These are phyloP conservation scores for Xylaria arbuscula DNA, from an alignment of 2,329 filamentous ascomycete genomes.

Conservation along the genomic window DNA sequence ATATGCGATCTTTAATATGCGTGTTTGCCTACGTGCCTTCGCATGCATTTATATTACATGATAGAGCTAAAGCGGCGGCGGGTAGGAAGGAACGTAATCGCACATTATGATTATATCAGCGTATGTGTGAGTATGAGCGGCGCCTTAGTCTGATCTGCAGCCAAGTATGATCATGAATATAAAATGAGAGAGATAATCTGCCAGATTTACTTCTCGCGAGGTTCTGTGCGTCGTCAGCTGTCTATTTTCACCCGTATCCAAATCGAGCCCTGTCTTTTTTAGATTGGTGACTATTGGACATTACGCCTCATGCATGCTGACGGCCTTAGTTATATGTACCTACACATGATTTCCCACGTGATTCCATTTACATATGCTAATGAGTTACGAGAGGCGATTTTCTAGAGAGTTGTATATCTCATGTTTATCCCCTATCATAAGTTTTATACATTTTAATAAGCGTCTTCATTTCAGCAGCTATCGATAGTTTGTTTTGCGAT, in stretches of 20 bases:
- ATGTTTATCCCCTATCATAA: background rate
- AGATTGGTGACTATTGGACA: background rate
- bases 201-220: background rate
- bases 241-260: background rate
- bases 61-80: constrained; percentile 2
- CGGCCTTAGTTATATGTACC: background rate
- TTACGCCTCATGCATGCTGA: background rate
- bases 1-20: background rate
- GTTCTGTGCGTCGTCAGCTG: background rate
- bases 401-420: background rate
- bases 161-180: background rate
- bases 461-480: background rate
- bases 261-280: background rate
- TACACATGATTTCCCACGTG: background rate
- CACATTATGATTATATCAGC: background rate
- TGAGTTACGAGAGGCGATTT: background rate
- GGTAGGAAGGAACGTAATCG: no score
- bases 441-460: background rate
- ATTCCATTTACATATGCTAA: background rate
- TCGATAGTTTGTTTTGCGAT: background rate
- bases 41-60: background rate
- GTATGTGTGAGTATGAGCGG: background rate
- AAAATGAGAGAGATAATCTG: background rate
- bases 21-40: background rate
- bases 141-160: background rate